phyloP scores from a whole-genome alignment of 2,329 filamentous ascomycete species.

The Epichloe gansuensis region DNA sequence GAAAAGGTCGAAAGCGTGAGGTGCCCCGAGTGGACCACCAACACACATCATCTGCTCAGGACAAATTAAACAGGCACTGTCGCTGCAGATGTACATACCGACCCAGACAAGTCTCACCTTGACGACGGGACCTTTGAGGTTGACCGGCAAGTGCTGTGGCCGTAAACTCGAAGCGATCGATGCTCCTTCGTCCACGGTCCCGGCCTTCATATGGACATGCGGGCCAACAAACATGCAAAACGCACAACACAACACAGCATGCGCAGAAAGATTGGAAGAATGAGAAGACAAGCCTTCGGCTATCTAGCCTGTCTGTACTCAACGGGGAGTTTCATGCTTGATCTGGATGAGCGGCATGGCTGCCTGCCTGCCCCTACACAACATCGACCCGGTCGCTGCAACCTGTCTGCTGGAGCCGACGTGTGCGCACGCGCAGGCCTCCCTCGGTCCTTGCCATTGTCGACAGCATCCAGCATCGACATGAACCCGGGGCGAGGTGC shows the following conservation, averaged over 20 bases:
- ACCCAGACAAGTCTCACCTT: background rate
- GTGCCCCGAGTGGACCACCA: slow-evolving; percentile 6
- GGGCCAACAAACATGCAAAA: background rate
- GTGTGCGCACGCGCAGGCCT: slow-evolving; percentile 2
- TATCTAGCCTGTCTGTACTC: background rate
- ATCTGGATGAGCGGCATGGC: slow-evolving; percentile 1
- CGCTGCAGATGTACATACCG: background rate
- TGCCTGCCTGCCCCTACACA: background rate
- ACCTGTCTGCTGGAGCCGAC: slow-evolving; percentile 3
- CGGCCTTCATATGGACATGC: background rate
- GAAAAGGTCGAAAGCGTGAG: background rate
- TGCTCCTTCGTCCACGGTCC: background rate
- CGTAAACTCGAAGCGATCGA: background rate
- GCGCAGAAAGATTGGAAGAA: background rate
- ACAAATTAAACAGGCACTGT: background rate
- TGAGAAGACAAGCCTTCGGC: background rate
- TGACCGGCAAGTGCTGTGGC: background rate
- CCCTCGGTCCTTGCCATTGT: slow-evolving; percentile 4
- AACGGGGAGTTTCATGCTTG: background rate
- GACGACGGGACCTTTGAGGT: background rate
- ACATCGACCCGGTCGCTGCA: background rate
- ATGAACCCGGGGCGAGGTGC: slow-evolving; percentile 1
- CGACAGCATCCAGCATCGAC: slow-evolving; percentile 3
- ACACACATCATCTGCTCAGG: background rate
- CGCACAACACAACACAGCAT: background rate